A percentile compares a stretch with the other conserved stretches of the same genome.
Evolutionary conservation across 1,284 basidiomycete species (phyloP).

Genomic region (Malassezia globosa): DNA sequence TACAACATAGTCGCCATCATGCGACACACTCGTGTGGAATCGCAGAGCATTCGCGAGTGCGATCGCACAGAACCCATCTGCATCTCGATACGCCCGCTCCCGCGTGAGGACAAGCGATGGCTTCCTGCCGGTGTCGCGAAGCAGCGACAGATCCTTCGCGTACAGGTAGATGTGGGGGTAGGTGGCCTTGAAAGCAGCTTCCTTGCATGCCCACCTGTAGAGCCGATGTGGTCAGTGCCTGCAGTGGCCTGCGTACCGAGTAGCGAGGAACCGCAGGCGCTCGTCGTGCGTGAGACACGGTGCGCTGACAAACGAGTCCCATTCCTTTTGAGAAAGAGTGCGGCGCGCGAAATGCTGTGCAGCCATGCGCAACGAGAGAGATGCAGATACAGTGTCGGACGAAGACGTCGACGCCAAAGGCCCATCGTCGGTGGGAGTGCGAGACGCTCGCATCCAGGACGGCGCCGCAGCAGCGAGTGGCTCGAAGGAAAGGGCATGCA

Average conservation of each 20-base stretch:
- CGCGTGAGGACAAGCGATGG: conserved; percentile 22
- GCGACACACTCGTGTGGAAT: conserved; percentile 61
- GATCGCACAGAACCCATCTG: not conserved
- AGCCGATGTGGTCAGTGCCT: conserved; percentile 18
- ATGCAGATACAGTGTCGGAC: not conserved
- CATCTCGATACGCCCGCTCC: not conserved
- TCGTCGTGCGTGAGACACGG: conserved; percentile 12
- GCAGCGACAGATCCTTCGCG: conserved; percentile 8
- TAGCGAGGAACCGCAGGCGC: conserved; percentile 3
- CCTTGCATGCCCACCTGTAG: conserved; percentile 58
- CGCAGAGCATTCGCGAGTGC: conserved; percentile 16
- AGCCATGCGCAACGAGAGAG: not conserved
- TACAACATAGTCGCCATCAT: conserved; percentile 72
- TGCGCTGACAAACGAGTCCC: not conserved
- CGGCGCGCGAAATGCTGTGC: conserved; percentile 24
- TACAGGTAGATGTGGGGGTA: conserved; percentile 52
- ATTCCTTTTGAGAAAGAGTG: conserved; percentile 17
- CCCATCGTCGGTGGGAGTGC: too few species aligned
- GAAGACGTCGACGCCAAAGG: not conserved
- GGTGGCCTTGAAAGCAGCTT: conserved; percentile 78
- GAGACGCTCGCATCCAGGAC: not conserved
- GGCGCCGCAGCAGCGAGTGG: not conserved
- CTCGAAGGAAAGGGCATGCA: not conserved
- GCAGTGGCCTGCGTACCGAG: conserved; percentile 16
- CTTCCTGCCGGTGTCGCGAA: conserved; percentile 18